phyloP scores from a whole-genome alignment of 176 grass and related monocot genomes.

The Alloteropsis semialata region DNA sequence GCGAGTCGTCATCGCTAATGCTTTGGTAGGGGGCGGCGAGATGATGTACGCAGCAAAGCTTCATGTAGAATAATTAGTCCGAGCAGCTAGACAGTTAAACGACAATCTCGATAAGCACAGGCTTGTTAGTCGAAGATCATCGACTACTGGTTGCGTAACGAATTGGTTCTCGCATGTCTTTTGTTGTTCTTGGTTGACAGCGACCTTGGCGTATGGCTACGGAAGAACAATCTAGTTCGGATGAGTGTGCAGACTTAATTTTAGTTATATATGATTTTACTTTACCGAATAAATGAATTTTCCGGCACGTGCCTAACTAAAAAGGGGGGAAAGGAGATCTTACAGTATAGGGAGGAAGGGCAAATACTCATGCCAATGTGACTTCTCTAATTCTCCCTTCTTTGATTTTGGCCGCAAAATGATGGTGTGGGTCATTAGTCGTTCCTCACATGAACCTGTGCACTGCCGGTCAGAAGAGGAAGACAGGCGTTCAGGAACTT shows the following conservation, averaged over 20 bases:
- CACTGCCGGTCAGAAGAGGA: neutral
- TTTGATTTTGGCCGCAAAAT: neutral
- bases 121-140: neutral
- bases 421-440: neutral
- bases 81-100: slow-evolving; percentile 49
- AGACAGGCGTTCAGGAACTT: no score
- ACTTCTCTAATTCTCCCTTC: neutral
- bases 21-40: slow-evolving; percentile 12
- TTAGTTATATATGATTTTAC: neutral
- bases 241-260: neutral
- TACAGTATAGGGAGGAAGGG: neutral
- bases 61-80: slow-evolving; percentile 1
- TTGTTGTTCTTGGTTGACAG: neutral
- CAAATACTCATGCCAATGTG: neutral
- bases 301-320: neutral
- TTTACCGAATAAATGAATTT: neutral
- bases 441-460: neutral
- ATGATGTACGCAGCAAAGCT: slow-evolving; percentile 17
- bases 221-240: neutral
- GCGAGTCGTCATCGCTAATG: slow-evolving; percentile 17
- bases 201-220: neutral
- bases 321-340: neutral
- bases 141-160: neutral
- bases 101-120: slow-evolving; percentile 39
- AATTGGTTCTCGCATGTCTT: slow-evolving; percentile 6